Evolutionary conservation across 805 yeast species (phyloP), one percentile per base, ranked within the genome.

Genomic region (Zygosaccharomyces kombuchaensis): DNA sequence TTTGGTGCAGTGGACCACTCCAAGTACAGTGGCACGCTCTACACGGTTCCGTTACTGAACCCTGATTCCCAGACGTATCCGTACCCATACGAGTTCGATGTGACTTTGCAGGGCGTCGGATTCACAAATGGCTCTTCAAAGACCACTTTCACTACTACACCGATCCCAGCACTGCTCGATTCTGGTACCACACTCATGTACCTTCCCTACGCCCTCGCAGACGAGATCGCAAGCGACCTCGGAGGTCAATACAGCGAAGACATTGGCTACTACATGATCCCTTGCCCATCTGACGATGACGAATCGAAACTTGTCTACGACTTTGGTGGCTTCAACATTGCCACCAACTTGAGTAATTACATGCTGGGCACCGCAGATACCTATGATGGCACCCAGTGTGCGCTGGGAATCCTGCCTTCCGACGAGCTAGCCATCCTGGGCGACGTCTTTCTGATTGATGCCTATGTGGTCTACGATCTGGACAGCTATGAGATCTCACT

Each of bases 1-100:
- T 85, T 85, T 68, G 91, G 93, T 39, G 93, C 82, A 25, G 74
- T 81, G 22, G 91, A 84, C 57, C 76, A 74, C 48, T 72, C 77
- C 31, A 83, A 82, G 63, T 82, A 77, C 60, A 44, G 64, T 0
- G 89, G 88, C 12, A 37, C 25, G 14, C 46, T 82, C 30, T 61
- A 70, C 26, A 65, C 78, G 1, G 59, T 82, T 6, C 82, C 83
- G 22, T 52, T 80, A 34, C 65, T 81, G 52, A 80, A 80, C 46
- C 34, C 41, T 2, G 31, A 38, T 8, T 22, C 41, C 22, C 44
- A 53, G 52, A 21, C 19, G 29, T 57, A 41, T 56, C 52, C 37
- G 52, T 40, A 40, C 13, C 61, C 60, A 36, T 42, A 56, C 25
- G 61, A 59, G 49, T 63, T 63, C 36, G 60, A 59, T 46, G 74